Evolutionary conservation across 2,329 filamentous ascomycete species (phyloP), one percentile per base, ranked within the genome.

Genomic region (Botrytis galanthina): DNA sequence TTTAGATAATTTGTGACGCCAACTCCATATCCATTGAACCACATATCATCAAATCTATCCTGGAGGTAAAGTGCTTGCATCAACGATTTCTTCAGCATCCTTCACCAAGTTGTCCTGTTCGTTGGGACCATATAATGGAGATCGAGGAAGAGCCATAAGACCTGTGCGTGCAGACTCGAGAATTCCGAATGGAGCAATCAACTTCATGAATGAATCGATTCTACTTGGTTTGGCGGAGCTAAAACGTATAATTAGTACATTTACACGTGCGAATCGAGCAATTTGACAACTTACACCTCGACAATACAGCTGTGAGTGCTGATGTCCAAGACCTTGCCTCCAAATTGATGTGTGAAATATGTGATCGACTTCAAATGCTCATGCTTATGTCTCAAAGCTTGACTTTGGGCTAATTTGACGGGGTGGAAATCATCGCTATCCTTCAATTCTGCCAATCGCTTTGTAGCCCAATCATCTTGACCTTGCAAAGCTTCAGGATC

Each of bases 291-390:
- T 88, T 88, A 95, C 93, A 99, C 84, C 84, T 99, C 96, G 74
- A 99, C 95, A 83, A 98, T 98, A 84, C 96, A 98, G 85, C 97
- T 98, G 84, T 93, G 98, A 71, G 93, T 98, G 86, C 94, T 97
- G 80, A 99, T 98, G 83, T 99, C 96, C 79, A 99, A 84, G 39
- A 99, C 93, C 86, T 99, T 99, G 77, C 96, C 96, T 73, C 95
- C 95, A 80, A 99, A 99, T 81, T 99, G 96, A 85, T 99, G 96
- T 29, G 95, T 92, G 81, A 99, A 90, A 84, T 97, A 96, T 73
- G 96, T 99, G 80, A 99, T 97, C 73, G 93, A 94, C 85, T 95
- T 93, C 78, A 99, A 84, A 86, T 99, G 96, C 86, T 98, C 94
- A 82, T 98, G 95, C 87, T 99, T 99, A 84, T 98, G 93, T 81